A percentile compares a stretch with the other conserved stretches of the same genome.
Conservation (phyloP, 306 rosid species). For the Mucuna pruriens region DNA sequence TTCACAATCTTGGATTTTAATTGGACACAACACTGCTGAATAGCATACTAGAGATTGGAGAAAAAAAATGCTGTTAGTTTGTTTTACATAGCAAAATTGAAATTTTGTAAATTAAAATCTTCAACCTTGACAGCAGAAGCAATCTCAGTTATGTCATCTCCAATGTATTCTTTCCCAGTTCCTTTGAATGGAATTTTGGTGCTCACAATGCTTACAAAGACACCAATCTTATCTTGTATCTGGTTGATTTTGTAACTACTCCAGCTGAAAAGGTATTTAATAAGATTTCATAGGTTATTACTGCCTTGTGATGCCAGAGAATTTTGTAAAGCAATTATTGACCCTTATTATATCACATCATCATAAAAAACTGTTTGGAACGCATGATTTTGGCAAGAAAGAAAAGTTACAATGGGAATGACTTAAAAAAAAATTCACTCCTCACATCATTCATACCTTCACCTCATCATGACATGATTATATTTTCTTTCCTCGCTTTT, state of each 20-base stretch:
- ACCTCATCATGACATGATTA: neutral
- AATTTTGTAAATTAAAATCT: constrained; percentile 29
- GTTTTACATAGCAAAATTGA: constrained; percentile 11
- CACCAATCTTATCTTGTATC: constrained; percentile 92
- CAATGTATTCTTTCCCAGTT: constrained; percentile 97
- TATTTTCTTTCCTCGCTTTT: neutral
- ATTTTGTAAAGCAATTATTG: constrained; percentile 31
- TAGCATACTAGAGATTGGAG: constrained; percentile 71
- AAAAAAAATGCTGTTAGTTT: constrained; percentile 33
- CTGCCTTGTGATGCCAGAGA: constrained; percentile 1
- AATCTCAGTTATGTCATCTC: constrained; percentile 94
- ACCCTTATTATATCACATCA: neutral
- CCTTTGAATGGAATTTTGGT: constrained; percentile 98
- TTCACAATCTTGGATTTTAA: constrained; percentile 90
- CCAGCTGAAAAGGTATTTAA: constrained; percentile 64
- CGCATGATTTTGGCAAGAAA: neutral
- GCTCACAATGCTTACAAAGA: constrained; percentile 93
- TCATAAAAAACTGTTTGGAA: neutral
- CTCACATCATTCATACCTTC: neutral
- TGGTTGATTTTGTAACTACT: constrained; percentile 93
- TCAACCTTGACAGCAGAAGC: constrained; percentile 94
- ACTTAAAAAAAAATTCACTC: neutral
- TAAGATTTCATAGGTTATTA: constrained; percentile 7
- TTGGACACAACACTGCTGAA: constrained; percentile 96
- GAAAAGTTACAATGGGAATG: neutral